Conservation (phyloP, 2,329 filamentous ascomycete species). For the Aphanoascus verrucosus region DNA sequence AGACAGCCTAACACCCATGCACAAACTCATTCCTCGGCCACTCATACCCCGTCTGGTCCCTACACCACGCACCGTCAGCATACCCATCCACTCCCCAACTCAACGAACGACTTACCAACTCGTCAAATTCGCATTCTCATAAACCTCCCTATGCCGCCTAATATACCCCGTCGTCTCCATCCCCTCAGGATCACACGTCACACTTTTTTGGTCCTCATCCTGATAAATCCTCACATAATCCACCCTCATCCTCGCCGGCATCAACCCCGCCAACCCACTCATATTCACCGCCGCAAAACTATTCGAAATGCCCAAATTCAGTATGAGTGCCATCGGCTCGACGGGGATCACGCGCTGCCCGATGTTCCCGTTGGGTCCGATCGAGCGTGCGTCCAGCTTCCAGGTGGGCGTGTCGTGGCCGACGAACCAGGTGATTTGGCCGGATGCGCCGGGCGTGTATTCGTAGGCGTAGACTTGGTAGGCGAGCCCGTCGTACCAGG, state of each 20-base stretch:
- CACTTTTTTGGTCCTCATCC: conserved; percentile 44
- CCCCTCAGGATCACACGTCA: conserved; percentile 58
- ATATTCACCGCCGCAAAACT: conserved; percentile 54
- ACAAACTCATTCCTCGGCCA: conserved; percentile 55
- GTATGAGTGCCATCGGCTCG: conserved; percentile 56
- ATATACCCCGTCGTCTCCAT: conserved; percentile 61
- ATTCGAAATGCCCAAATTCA: conserved; percentile 61
- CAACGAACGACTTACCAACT: conserved; percentile 40
- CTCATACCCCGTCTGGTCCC: conserved; percentile 41
- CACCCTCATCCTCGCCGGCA: conserved; percentile 56
- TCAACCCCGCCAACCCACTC: conserved; percentile 42
- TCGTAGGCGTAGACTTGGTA: conserved; percentile 56
- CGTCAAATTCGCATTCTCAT: conserved; percentile 54
- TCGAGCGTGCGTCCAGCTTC: conserved; percentile 49
- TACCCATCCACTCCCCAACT: background rate
- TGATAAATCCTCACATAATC: conserved; percentile 65
- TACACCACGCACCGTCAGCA: conserved; percentile 20
- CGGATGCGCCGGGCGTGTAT: conserved; percentile 49
- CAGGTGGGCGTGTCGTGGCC: conserved; percentile 54
- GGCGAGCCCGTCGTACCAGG: conserved; percentile 55
- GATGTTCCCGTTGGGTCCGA: conserved; percentile 60
- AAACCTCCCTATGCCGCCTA: conserved; percentile 48
- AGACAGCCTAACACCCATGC: conserved; percentile 40
- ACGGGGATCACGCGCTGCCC: conserved; percentile 54
- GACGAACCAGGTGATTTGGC: conserved; percentile 59